Conservation (phyloP, 306 rosid genomes). For the Quercus agrifolia region DNA sequence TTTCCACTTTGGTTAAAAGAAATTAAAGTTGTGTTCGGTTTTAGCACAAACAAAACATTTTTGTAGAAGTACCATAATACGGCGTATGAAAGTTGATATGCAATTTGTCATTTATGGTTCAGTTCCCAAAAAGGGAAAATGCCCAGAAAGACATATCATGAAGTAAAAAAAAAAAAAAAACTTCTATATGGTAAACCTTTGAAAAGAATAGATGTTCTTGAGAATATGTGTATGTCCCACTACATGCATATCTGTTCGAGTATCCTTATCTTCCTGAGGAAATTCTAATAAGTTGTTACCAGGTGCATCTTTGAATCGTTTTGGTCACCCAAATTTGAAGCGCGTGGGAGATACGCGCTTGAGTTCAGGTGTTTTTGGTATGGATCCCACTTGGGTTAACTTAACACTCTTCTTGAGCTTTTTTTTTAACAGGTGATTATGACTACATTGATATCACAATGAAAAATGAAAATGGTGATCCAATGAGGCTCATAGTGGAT, state of each 20-base stretch:
- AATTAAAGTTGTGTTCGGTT: too few relatives aligned
- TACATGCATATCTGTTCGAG: background rate
- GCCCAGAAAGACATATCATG: background rate
- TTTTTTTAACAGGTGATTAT: slow-evolving; percentile 44
- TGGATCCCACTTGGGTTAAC: background rate
- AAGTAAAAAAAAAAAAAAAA: background rate
- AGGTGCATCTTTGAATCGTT: background rate
- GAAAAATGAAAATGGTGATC: slow-evolving; percentile 24
- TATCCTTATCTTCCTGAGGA: background rate
- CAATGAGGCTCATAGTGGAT: slow-evolving; percentile 58
- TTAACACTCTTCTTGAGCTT: background rate
- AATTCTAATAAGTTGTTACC: background rate
- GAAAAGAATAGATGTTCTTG: background rate
- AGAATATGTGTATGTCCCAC: background rate
- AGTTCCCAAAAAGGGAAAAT: background rate
- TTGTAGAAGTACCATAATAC: background rate
- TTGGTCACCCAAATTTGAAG: background rate
- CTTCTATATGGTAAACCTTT: background rate
- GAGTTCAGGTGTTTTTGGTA: background rate
- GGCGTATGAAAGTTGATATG: background rate
- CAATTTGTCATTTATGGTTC: background rate
- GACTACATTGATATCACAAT: slow-evolving; percentile 53
- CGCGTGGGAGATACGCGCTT: background rate
- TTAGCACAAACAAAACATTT: background rate
- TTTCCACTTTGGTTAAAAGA: too few relatives aligned